Conservation (phyloP, 164 flowering plant species). For the Litsea cubeba region DNA sequence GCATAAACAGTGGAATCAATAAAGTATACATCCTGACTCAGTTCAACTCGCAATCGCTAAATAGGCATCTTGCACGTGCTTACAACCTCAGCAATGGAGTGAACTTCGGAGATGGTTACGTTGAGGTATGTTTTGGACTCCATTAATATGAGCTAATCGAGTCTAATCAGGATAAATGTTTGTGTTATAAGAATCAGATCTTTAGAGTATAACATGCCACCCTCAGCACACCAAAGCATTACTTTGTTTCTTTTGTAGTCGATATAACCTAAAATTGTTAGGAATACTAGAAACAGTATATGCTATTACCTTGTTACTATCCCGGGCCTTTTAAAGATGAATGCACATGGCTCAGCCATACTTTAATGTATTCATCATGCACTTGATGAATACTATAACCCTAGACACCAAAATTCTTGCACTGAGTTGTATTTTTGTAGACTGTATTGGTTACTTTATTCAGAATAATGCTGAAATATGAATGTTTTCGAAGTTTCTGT, state of each 20-base stretch:
- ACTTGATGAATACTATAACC: not conserved
- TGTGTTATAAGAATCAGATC: not conserved
- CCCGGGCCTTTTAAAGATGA: not conserved
- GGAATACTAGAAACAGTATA: not conserved
- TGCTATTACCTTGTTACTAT: not conserved
- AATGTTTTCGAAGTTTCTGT: not conserved
- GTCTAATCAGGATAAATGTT: not conserved
- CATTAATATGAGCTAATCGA: not conserved
- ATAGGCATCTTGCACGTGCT: conserved; percentile 77
- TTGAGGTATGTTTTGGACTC: conserved; percentile 51
- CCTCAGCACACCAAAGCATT: not conserved
- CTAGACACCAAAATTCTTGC: not conserved
- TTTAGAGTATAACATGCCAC: not conserved
- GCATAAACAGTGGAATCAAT: conserved; percentile 95
- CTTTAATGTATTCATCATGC: not conserved
- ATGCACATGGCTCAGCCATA: not conserved
- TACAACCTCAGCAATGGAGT: conserved; percentile 73
- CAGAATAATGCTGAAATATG: not conserved
- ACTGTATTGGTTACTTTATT: not conserved
- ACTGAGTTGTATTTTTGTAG: not conserved
- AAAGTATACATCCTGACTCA: conserved; percentile 94
- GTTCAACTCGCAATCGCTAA: conserved; percentile 92
- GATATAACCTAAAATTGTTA: not conserved
- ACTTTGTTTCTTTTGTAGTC: not conserved
- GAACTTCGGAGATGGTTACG: conserved; percentile 84